Evolutionary conservation across 768 basidiomycete species (phyloP).

Genomic region (Phlebiopsis gigantea): DNA sequence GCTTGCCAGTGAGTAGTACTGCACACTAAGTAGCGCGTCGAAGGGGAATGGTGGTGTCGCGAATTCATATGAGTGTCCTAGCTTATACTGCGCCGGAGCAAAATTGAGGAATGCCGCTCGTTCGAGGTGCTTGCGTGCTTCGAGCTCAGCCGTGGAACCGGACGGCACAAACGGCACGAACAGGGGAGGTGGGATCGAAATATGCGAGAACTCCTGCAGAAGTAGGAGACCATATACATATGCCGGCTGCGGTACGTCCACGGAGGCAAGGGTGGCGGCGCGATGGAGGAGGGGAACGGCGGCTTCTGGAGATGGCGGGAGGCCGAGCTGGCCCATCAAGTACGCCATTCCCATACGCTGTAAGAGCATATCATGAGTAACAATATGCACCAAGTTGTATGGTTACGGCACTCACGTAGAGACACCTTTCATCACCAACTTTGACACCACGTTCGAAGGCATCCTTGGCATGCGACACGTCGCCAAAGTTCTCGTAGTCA

Average conservation of each 20-base stretch:
- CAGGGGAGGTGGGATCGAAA: conserved; percentile 44
- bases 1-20: conserved; percentile 81
- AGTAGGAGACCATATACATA: conserved; percentile 88
- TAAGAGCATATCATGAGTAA: conserved; percentile 10
- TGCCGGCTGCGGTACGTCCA: conserved; percentile 81
- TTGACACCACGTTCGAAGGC: conserved; percentile 85
- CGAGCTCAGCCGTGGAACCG: conserved; percentile 40
- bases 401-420: conserved; percentile 47
- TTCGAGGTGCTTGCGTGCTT: conserved; percentile 76
- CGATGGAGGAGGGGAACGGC: conserved; percentile 72
- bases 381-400: background rate
- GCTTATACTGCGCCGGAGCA: conserved; percentile 85
- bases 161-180: conserved; percentile 53
- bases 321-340: conserved; percentile 79
- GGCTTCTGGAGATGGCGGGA: conserved; percentile 42
- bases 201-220: conserved; percentile 74
- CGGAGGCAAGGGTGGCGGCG: conserved; percentile 69
- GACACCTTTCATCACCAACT: conserved; percentile 68
- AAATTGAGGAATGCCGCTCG: conserved; percentile 82
- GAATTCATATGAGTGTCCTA: conserved; percentile 90
- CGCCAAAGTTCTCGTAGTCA: conserved; percentile 87
- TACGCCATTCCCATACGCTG: conserved; percentile 93
- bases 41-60: conserved; percentile 81
- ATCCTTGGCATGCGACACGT: conserved; percentile 65
- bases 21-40: conserved; percentile 84